A percentile compares a stretch with the other conserved stretches of the same genome.
phyloP scores from a whole-genome alignment of 148 eudicot species.

The Oxyria digyna region DNA sequence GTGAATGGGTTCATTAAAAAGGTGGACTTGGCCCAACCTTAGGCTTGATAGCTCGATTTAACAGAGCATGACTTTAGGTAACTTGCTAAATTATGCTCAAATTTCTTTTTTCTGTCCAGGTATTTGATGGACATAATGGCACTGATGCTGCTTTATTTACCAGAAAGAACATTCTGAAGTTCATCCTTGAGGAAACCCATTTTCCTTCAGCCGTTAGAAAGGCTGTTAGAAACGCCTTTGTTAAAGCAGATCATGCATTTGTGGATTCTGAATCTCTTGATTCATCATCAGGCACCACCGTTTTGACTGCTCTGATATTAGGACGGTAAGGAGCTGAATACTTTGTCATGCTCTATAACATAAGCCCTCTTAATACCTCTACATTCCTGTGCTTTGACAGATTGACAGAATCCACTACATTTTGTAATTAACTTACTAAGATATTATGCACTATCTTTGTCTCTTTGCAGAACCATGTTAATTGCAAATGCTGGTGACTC shows the following conservation, averaged over 20 bases:
- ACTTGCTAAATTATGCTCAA: background rate
- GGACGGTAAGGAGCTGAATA: slow-evolving; percentile 11
- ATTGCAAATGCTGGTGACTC: slow-evolving; percentile 19
- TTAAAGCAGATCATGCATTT: slow-evolving; percentile 15
- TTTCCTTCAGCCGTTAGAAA: slow-evolving; percentile 11
- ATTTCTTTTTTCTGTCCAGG: slow-evolving; percentile 6
- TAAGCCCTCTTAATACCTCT: background rate
- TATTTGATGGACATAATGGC: slow-evolving; percentile 17
- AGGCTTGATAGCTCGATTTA: too few species aligned
- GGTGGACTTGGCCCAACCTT: background rate
- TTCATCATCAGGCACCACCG: slow-evolving; percentile 15
- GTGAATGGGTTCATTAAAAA: background rate
- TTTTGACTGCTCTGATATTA: slow-evolving; percentile 12
- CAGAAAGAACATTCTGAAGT: slow-evolving; percentile 18
- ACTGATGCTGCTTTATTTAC: slow-evolving; percentile 17
- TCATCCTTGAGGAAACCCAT: slow-evolving; percentile 14
- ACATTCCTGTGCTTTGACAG: background rate
- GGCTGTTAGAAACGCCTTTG: slow-evolving; percentile 15
- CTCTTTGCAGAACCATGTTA: slow-evolving; percentile 10
- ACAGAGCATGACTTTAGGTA: background rate
- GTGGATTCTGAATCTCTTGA: slow-evolving; percentile 14
- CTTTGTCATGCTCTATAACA: background rate
- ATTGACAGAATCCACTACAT: background rate
- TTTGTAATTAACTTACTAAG: too few species aligned
- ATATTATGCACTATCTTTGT: too few species aligned